Conservation (phyloP, 2,329 filamentous ascomycete species). For the Fusarium pseudograminearum region DNA sequence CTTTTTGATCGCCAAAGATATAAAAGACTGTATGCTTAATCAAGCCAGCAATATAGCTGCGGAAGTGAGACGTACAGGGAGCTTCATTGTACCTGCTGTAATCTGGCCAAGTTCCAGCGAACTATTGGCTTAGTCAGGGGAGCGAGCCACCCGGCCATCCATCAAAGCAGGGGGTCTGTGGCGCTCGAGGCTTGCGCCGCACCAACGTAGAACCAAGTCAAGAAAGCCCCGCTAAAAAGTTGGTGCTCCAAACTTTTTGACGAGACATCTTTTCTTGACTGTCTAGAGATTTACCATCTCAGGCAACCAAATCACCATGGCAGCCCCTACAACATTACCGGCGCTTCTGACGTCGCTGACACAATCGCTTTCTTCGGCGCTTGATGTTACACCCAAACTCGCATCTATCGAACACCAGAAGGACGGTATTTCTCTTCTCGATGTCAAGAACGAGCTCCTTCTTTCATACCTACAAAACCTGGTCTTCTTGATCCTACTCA, state of each 20-base stretch:
- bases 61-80: constrained; percentile 41
- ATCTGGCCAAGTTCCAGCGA: constrained; percentile 44
- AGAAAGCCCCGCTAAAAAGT: constrained; percentile 50
- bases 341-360: constrained; percentile 66
- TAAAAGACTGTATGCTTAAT: constrained; percentile 25
- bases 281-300: constrained; percentile 30
- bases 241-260: constrained; percentile 47
- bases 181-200: constrained; percentile 20
- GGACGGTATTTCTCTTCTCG: constrained; percentile 92
- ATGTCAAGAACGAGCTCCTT: constrained; percentile 96
- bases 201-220: constrained; percentile 12
- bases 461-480: constrained; percentile 96
- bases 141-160: constrained; percentile 27
- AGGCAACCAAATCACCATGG: constrained; percentile 55
- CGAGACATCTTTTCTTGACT: constrained; percentile 20
- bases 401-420: constrained; percentile 76
- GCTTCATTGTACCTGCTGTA: constrained; percentile 41
- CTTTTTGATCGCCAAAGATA: constrained; percentile 1
- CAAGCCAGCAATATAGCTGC: constrained; percentile 38
- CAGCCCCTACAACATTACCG: constrained; percentile 62
- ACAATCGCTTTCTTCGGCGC: constrained; percentile 70
- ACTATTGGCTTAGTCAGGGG: constrained; percentile 45
- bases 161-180: constrained; percentile 30
- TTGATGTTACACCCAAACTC: constrained; percentile 74
- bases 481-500: constrained; percentile 86